Evolutionary conservation across 441 rosid species (phyloP), one percentile per base, ranked within the genome.

Genomic region (Arabidopsis hybrid): DNA sequence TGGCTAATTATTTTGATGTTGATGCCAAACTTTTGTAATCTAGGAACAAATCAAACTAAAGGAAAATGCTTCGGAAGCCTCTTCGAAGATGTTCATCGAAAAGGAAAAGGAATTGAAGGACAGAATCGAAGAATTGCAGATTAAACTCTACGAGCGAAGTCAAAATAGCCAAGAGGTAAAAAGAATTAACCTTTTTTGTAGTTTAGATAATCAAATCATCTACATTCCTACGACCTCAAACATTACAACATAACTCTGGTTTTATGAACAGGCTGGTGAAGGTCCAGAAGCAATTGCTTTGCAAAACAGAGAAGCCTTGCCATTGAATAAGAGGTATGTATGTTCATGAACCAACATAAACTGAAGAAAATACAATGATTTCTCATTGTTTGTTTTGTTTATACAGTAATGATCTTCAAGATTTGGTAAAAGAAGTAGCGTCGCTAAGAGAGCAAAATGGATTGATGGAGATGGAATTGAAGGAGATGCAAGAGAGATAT

Each of bases 401-500:
- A 26, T 21, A 57, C 65, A 76, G 75, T 6, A 67, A 62, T 0
- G 29, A 14, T 12, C 43, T 75, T 68, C 12, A 8, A 31, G 56
- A 38, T n/a, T 59, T 78, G 79, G 53, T 63, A 26, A 72, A 69
- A 0, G 93, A 91, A 71, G 49, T 88, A 63, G 79, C 71, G 61
- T 74, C 52, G 13, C 45, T 87, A 66, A 83, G 71, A 84, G 94
- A 88, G 74, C 85, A 74, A 80, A 89, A 89, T 81, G 61, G 69
- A 67, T 47, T 31, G 58, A 89, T 91, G 96, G 96, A 85, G 79
- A 69, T 49, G 13, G 98, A 93, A 64, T 84, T 94, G 71, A 87
- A 85, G 72, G 93, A 91, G 69, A 89, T 90, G 89, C 93, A 90
- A 83, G 90, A 85, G 69, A 85, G 92, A 71, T 91, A 93, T 73